Conservation (phyloP, 2,329 filamentous ascomycete genomes). For the Fusarium foetens region DNA sequence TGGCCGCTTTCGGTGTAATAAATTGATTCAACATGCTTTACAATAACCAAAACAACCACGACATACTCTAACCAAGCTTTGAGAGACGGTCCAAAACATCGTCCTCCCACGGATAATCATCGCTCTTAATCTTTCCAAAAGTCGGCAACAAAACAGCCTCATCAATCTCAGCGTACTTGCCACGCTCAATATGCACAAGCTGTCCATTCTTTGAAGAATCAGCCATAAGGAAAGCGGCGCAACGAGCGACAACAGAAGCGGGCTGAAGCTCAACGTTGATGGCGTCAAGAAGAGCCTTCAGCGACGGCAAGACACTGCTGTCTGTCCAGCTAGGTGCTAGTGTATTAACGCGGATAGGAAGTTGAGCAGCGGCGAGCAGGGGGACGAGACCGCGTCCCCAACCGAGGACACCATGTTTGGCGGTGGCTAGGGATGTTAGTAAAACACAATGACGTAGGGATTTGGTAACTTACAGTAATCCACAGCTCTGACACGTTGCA, state of each 20-base stretch:
- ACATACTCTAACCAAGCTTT: not conserved
- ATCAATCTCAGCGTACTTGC: slow-evolving; percentile 65
- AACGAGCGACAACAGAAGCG: slow-evolving; percentile 58
- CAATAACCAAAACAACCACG: not conserved
- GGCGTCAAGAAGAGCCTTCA: slow-evolving; percentile 50
- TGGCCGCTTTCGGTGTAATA: not conserved
- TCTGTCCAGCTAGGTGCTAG: slow-evolving; percentile 66
- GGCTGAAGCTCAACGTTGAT: slow-evolving; percentile 56
- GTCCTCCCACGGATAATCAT: slow-evolving; percentile 50
- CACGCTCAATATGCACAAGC: slow-evolving; percentile 60
- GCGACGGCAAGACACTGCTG: slow-evolving; percentile 57
- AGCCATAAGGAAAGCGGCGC: slow-evolving; percentile 60
- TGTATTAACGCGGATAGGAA: slow-evolving; percentile 65
- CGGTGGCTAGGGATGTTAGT: slow-evolving; percentile 50
- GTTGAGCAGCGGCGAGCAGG: slow-evolving; percentile 48
- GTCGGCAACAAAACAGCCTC: slow-evolving; percentile 53
- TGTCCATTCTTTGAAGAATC: slow-evolving; percentile 61
- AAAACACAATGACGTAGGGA: not conserved
- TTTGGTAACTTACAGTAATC: slow-evolving; percentile 58
- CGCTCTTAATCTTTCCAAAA: slow-evolving; percentile 47
- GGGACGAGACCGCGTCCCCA: slow-evolving; percentile 59
- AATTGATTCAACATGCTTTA: not conserved
- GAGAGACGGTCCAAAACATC: slow-evolving; percentile 45
- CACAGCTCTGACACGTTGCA: slow-evolving; percentile 60
- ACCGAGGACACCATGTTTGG: slow-evolving; percentile 66